Evolutionary conservation across 1,139 yeast genomes (phyloP).

Genomic region (Tardiomyces depauwii): DNA sequence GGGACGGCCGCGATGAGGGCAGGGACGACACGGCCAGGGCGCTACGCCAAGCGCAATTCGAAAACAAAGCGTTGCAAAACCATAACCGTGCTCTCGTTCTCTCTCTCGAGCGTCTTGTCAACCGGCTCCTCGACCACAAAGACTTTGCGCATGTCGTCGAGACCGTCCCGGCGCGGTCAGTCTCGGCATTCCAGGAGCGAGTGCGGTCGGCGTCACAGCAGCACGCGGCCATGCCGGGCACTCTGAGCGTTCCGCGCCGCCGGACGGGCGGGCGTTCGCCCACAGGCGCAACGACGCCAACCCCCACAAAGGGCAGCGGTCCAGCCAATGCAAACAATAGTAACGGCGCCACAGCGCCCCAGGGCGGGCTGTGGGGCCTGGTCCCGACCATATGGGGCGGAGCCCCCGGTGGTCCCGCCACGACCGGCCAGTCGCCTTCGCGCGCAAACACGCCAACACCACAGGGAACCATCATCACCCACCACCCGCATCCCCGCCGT

Average conservation of each 20-base stretch:
- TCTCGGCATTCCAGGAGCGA: constrained; percentile 15
- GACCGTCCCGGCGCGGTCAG: constrained; percentile 15
- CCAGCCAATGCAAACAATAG: not conserved
- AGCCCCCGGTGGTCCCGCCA: no score
- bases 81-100: constrained; percentile 21
- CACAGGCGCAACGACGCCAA: not conserved
- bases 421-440: no score
- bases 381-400: not conserved
- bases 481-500: no score
- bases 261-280: no score
- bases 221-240: not conserved
- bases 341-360: not conserved
- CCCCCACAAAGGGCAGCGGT: not conserved
- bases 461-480: no score
- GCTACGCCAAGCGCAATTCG: constrained; percentile 17
- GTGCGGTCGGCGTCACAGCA: not conserved
- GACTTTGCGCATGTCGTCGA: constrained; percentile 22
- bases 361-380: not conserved
- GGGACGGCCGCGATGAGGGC: not conserved
- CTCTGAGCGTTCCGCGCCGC: no score
- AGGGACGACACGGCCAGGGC: not conserved
- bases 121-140: constrained; percentile 21
- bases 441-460: no score
- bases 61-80: constrained; percentile 17
- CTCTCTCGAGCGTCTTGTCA: constrained; percentile 24